Evolutionary conservation across 1,284 basidiomycete genomes (phyloP).

Genomic region (Dichomitus squalens): DNA sequence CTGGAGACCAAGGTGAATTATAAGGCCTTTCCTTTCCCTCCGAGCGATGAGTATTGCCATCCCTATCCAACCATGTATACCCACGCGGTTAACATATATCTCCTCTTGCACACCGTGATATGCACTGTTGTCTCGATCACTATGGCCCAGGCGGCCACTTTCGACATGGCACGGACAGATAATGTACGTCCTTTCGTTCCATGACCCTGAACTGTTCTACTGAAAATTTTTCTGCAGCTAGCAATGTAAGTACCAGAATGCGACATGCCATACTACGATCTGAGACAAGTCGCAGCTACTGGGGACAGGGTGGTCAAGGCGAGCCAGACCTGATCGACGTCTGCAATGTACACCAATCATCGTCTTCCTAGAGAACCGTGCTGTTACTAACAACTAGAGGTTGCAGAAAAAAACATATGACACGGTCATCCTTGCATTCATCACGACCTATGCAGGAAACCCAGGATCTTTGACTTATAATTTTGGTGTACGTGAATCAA

Average conservation of each 20-base stretch:
- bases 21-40: background rate
- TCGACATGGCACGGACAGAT: slow-evolving; percentile 27
- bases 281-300: slow-evolving; percentile 6
- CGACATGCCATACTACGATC: background rate
- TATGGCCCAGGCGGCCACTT: slow-evolving; percentile 18
- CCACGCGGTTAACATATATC: background rate
- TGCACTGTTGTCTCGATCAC: slow-evolving; percentile 9
- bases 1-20: background rate
- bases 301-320: slow-evolving; percentile 3
- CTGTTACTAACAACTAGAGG: slow-evolving; percentile 29
- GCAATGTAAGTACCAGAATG: background rate
- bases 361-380: background rate
- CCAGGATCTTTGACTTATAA: slow-evolving; percentile 35
- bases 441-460: background rate
- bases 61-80: background rate
- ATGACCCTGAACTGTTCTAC: background rate
- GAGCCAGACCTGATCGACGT: background rate
- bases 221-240: background rate
- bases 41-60: no score
- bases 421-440: background rate
- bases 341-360: background rate
- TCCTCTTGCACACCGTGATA: slow-evolving; percentile 3
- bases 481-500: slow-evolving; percentile 57
- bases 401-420: slow-evolving; percentile 38
- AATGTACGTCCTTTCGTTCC: slow-evolving; percentile 24